Conservation (phyloP, 2,329 filamentous ascomycete species). For the Neonectria magnoliae region DNA sequence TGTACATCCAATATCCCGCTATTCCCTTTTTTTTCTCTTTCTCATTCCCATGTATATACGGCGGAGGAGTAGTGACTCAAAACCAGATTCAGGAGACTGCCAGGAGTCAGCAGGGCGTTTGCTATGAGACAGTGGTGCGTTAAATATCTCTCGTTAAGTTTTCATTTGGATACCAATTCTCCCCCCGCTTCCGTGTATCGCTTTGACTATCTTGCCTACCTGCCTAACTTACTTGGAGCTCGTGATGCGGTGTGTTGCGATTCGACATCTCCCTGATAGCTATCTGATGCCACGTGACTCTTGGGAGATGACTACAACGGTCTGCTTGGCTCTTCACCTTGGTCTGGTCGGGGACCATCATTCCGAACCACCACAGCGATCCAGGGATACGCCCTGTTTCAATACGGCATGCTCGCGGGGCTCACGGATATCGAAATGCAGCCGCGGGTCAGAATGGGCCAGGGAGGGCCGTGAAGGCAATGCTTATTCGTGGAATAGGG, state of each 20-base stretch:
- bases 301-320: no score
- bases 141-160: slow-evolving; percentile 37
- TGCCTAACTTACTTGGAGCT: no score
- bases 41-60: slow-evolving; percentile 21
- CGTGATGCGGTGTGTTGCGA: no score
- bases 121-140: slow-evolving; percentile 25
- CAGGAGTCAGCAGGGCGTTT: slow-evolving; percentile 34
- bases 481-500: not conserved
- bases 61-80: slow-evolving; percentile 15
- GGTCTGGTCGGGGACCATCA: no score
- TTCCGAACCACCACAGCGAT: no score
- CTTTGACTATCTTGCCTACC: not conserved
- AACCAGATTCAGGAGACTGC: slow-evolving; percentile 18
- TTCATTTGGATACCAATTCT: slow-evolving; percentile 10
- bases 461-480: not conserved
- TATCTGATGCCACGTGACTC: no score
- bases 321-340: no score
- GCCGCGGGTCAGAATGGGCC: not conserved
- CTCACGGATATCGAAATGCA: not conserved
- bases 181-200: not conserved
- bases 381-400: not conserved
- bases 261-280: not conserved
- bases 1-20: slow-evolving; percentile 17
- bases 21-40: slow-evolving; percentile 26
- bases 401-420: not conserved